Base-by-base conservation (phyloP, 2,329 filamentous ascomycete genomes). In the Pleomassaria siparia region DNA sequence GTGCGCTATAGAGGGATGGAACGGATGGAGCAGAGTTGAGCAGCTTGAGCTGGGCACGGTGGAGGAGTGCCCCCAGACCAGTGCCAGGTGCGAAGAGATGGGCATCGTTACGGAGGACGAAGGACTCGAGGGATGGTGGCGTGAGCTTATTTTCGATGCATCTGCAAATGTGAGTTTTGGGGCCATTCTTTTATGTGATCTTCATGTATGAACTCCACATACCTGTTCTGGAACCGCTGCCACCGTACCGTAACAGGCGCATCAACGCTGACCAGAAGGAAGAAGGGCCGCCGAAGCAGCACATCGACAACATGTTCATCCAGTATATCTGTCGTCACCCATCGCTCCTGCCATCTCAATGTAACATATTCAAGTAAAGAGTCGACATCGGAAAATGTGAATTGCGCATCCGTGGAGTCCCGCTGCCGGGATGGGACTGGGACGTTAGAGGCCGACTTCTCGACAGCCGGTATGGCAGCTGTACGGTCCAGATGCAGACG, bases 261-360 rank as follows among this genome's bases (percentile, higher is more conserved):
- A 71, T 97, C 92, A 40, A 97, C 85, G 68, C 89, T 92, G 63
- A 99, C 78, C 26, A 97, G 82, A 41, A 99, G 80, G 77, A 97
- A 97, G 76, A 96, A 96, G 1, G 94, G 94, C 7, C 94, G 83
- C 16, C 86, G 80, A 50, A 85, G 75, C 42, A 96, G 83, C 20
- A 84, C 79, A 59, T 96, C 89, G 4, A 96, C 80, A 7, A 86
- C 81, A 2, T 72, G 69, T 58, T 91, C 87, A 57, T 85, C 83
- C 74, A 85, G 83, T 53, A 96, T 85, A 64, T 94, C 87, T 2
- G 88, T 94, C 2, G 86, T 94, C 13, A 97, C 89, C 81, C 88
- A 99, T 46, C 85, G 83, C 47, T 86, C 81, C 55, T 81, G 83
- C 94, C 94, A 99, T 68, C 83, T 77, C 67, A 83, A 83, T 3